Evolutionary conservation across 208 protist species (phyloP), one percentile per base, ranked within the genome.

Genomic region (Vickermania spadyakhi): DNA sequence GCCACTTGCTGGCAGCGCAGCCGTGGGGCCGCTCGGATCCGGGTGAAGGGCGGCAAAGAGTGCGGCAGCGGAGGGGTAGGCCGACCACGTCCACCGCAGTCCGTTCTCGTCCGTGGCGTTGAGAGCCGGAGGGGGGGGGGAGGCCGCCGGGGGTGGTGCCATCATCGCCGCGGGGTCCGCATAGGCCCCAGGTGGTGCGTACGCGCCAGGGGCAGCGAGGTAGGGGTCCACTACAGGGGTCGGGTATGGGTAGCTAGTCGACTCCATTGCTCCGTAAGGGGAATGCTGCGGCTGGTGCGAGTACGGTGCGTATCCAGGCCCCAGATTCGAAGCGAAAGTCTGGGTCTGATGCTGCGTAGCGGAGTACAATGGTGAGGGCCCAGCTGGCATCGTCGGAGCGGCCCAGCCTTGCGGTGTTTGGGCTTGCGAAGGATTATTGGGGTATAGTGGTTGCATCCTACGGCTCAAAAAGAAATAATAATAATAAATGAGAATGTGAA

Each of bases 21-120:
- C 36, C 7, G 36, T 18, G 7, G 36, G 36, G 18, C 36, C 18
- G 36, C 36, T 18, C 7, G 36, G 36, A 7, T 45, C 36, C 36
- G 36, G 36, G 36, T 45, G 7, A n/a, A 18, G 11, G 11, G 36
- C 76, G 27, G 27, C 25, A 52, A 82, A 75, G 7, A 52, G 3
- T 30, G 70, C 66, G 26, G 64, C 31, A 1, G 79, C 88, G 66
- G 83, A 91, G 11, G 89, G 89, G 60, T 86, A 96, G 21, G 68
- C 81, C 28, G 81, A 81, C 89, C 89, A 96, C 3, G 86, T 91
- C 89, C 89, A 96, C 21, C 86, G 81, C 36, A 93, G 71, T 0
- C 88, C 88, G 59, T 90, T 87, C 11, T 66, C 68, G 62, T 91
- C 83, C 0, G 64, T 79, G 0, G 65, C 52, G 45, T 87, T 76